Base-by-base conservation (phyloP, 2,329 filamentous ascomycete species). In the Alternaria incomplexa region DNA sequence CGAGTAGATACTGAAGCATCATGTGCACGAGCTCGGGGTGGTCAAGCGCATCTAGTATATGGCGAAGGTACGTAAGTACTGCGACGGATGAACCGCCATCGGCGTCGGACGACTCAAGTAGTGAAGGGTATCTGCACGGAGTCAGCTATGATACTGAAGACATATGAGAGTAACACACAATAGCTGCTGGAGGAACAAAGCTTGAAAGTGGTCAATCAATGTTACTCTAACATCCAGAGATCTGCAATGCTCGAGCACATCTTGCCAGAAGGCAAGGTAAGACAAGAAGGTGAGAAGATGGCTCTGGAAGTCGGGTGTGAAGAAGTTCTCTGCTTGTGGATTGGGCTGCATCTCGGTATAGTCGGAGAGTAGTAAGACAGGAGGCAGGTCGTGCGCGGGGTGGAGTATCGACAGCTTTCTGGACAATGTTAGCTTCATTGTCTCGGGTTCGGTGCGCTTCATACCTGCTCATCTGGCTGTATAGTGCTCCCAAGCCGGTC, bases 41-140 rank as follows among this genome's bases (percentile, higher is more conserved):
- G 66, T 97, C 93, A 13, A 99, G 85, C 1, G 93, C 91, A 77
- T 97, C 94, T 6, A 99, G 86, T 58, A 98, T 97, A 45, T 92
- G 91, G 61, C 92, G 91, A 36, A 99, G 85, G 78, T 99, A 98
- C 2, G 94, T 97, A 66, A 98, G 85, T 12, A 99, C 96, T 4
- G 96, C 96, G 22, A 98, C 93, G 1, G 96, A 97, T 7, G 96
- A 99, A 57, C 96, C 96, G 68, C 95, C 96, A 80, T 98, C 95
- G 43, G 96, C 92, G 81, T 99, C 96, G 1, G 96, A 98, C 10
- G 96, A 99, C 80, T 99, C 95, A 13, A 99, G 86, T 30, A 99
- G 85, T 1, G 96, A 99, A 2, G 96, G 96, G 77, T 99, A 97
- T 82, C 93, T 96, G 67, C 3, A 20, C 48, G 25, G 61, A 45